Conservation (phyloP, 495 filamentous ascomycete genomes). For the Talaromyces borbonicus region DNA sequence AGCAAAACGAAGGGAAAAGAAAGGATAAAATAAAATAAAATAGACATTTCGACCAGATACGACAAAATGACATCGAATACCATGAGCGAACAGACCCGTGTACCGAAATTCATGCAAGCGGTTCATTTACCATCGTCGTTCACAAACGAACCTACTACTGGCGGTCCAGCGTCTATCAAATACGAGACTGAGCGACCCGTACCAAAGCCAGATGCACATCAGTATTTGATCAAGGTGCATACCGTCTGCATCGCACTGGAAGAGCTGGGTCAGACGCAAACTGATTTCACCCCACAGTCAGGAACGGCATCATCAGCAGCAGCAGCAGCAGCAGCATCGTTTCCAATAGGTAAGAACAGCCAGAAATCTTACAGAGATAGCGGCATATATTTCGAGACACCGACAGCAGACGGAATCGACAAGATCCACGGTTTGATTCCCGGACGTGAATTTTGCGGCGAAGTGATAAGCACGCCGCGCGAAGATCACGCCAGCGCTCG, state of each 20-base stretch:
- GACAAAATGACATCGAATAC: slow-evolving; percentile 15
- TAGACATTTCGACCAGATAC: neutral
- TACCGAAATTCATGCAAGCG: slow-evolving; percentile 31
- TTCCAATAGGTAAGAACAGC: no score
- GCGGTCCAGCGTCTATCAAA: slow-evolving; percentile 14
- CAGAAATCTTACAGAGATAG: slow-evolving; percentile 9
- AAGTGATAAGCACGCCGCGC: slow-evolving; percentile 37
- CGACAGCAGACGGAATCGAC: slow-evolving; percentile 1
- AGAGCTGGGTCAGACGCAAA: slow-evolving; percentile 19
- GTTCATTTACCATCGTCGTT: slow-evolving; percentile 26
- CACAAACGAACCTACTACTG: slow-evolving; percentile 7
- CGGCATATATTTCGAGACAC: slow-evolving; percentile 9
- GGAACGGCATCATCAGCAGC: slow-evolving; percentile 1
- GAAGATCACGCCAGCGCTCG: slow-evolving; percentile 25
- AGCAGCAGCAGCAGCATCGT: neutral
- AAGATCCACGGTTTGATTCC: slow-evolving; percentile 39
- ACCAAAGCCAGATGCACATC: slow-evolving; percentile 26
- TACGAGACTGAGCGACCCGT: slow-evolving; percentile 30
- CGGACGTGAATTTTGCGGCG: slow-evolving; percentile 47
- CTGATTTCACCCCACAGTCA: neutral
- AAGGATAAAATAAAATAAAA: no score
- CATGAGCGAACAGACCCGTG: slow-evolving; percentile 23
- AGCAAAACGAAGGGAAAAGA: no score
- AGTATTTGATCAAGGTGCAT: slow-evolving; percentile 52
- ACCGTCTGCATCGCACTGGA: slow-evolving; percentile 47